Evolutionary conservation across 345 rosid species (phyloP).

Genomic region (Noccaea bulbosa): DNA sequence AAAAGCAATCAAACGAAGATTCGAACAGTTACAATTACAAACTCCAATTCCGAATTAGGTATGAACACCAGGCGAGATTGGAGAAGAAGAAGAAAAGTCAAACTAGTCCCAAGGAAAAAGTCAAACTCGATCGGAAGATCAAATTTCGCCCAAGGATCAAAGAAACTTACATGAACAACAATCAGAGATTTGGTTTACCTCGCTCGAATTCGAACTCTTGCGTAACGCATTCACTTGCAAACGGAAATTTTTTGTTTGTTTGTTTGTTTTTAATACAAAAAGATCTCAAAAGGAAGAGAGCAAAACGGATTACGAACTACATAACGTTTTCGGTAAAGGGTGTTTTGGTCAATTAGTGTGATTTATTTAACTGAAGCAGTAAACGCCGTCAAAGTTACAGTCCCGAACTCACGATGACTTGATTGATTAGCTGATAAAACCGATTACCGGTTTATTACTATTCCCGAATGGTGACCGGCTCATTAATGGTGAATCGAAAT

Average conservation of each 20-base stretch:
- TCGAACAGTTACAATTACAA: background rate
- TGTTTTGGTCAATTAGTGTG: conserved; percentile 14
- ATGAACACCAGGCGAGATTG: conserved; percentile 26
- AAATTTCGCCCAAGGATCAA: conserved; percentile 5
- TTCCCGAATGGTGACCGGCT: conserved; percentile 38
- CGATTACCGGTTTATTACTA: conserved; percentile 27
- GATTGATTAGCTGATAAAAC: background rate
- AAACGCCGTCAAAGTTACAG: conserved; percentile 42
- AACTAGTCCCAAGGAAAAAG: background rate
- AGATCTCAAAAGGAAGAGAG: conserved; percentile 19
- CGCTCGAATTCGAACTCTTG: conserved; percentile 26
- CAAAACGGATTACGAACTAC: conserved; percentile 32
- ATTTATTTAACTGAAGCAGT: conserved; percentile 25
- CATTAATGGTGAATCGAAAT: background rate
- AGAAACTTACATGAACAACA: conserved; percentile 32
- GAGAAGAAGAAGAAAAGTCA: conserved; percentile 34
- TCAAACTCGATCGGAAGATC: conserved; percentile 18
- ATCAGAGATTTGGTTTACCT: conserved; percentile 36
- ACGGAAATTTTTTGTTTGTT: background rate
- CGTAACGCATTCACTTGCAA: conserved; percentile 42
- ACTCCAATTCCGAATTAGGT: conserved; percentile 14
- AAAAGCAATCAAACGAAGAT: conserved; percentile 6
- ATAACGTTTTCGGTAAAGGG: conserved; percentile 43
- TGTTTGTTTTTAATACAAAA: conserved; percentile 14
- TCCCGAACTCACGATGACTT: conserved; percentile 33